These are phyloP conservation scores for Amanita pallidorosea DNA, from an alignment of 768 basidiomycete genomes.

Conservation along the genomic window DNA sequence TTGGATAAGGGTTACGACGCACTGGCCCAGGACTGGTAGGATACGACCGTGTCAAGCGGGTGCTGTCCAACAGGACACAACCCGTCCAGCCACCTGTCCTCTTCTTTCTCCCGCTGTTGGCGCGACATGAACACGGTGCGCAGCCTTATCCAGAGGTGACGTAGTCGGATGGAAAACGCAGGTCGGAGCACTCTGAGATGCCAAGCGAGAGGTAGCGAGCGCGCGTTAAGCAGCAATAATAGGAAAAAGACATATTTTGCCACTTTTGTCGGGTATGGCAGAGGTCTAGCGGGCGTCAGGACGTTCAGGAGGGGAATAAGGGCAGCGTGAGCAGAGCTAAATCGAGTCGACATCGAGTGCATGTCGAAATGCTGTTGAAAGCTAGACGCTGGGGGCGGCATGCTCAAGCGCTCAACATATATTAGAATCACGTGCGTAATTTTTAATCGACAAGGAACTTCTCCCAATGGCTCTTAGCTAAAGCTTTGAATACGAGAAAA, in stretches of 20 bases:
- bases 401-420: neutral
- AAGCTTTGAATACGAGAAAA: too few species aligned
- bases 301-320: neutral
- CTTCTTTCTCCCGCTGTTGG: conserved; percentile 18
- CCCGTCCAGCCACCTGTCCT: conserved; percentile 34
- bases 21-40: conserved; percentile 48
- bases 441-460: too few species aligned
- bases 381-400: neutral
- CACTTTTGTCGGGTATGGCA: conserved; percentile 5
- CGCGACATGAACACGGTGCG: conserved; percentile 27
- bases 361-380: neutral
- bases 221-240: conserved; percentile 45
- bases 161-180: conserved; percentile 23
- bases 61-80: conserved; percentile 43
- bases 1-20: conserved; percentile 17
- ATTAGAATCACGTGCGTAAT: too few species aligned
- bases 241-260: conserved; percentile 32
- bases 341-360: neutral
- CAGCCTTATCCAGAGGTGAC: conserved; percentile 20
- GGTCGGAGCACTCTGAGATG: conserved; percentile 50
- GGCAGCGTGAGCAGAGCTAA: too few species aligned
- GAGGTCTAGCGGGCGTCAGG: neutral
- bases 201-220: conserved; percentile 58
- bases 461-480: too few species aligned
- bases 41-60: conserved; percentile 36